These are phyloP conservation scores for Colletotrichum paranaense DNA, from an alignment of 2,329 filamentous ascomycete genomes.

Conservation along the genomic window DNA sequence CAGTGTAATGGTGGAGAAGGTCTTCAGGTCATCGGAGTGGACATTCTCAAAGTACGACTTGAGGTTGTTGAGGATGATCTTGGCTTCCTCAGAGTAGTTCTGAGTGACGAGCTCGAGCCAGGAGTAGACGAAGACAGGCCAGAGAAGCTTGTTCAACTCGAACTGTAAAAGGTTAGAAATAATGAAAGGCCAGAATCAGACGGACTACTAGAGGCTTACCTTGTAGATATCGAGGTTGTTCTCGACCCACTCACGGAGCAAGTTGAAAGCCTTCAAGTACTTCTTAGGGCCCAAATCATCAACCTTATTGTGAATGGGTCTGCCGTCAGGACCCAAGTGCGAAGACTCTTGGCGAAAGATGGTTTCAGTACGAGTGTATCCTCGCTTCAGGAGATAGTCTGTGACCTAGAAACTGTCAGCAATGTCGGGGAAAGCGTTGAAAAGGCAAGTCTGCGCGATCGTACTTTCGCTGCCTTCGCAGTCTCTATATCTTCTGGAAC, in stretches of 20 bases:
- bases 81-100: conserved; percentile 77
- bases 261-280: conserved; percentile 79
- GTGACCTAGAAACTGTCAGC: conserved; percentile 68
- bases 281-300: conserved; percentile 81
- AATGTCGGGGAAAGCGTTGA: background rate
- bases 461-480: background rate
- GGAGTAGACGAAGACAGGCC: conserved; percentile 95
- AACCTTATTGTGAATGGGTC: conserved; percentile 73
- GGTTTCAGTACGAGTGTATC: conserved; percentile 91
- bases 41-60: conserved; percentile 77
- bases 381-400: conserved; percentile 95
- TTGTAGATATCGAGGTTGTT: conserved; percentile 96
- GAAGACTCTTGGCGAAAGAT: conserved; percentile 92
- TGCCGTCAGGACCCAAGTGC: conserved; percentile 82
- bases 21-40: conserved; percentile 83
- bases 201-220: conserved; percentile 53
- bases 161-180: conserved; percentile 63
- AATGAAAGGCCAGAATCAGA: background rate
- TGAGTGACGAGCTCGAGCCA: conserved; percentile 83
- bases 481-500: background rate
- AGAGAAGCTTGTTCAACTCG: conserved; percentile 87
- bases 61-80: conserved; percentile 77
- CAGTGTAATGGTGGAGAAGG: conserved; percentile 78
- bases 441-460: background rate
- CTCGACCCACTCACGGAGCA: conserved; percentile 86